Conservation (phyloP, 768 basidiomycete species). For the Strobilomyces confusus region DNA sequence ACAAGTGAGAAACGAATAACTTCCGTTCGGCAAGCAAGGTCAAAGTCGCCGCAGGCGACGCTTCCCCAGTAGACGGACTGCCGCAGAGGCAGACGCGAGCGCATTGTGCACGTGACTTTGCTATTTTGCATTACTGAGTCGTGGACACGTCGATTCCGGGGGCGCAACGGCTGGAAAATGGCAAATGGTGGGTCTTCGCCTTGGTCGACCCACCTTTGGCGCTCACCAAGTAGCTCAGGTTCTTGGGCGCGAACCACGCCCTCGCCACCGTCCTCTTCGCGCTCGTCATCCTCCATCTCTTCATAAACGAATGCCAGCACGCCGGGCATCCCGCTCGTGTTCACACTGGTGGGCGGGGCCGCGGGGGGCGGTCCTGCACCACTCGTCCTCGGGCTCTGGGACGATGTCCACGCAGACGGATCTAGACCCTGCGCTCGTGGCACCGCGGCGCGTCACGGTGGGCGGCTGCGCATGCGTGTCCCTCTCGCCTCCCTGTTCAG, state of each 20-base stretch:
- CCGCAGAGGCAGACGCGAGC: too few relatives aligned
- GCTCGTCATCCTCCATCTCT: not conserved
- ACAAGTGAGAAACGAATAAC: too few relatives aligned
- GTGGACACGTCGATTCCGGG: too few relatives aligned
- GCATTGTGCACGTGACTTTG: too few relatives aligned
- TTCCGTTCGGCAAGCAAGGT: too few relatives aligned
- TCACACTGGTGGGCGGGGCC: not conserved
- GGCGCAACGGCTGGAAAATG: too few relatives aligned
- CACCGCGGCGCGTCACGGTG: constrained; percentile 1
- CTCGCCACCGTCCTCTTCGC: constrained; percentile 19
- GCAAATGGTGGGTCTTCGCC: too few relatives aligned
- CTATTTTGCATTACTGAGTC: too few relatives aligned
- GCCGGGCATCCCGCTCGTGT: constrained; percentile 6
- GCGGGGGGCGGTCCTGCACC: not conserved
- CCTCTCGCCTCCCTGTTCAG: constrained; percentile 14
- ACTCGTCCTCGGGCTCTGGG: constrained; percentile 16
- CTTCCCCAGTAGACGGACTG: too few relatives aligned
- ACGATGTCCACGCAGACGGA: too few relatives aligned
- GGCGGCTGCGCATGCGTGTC: constrained; percentile 6
- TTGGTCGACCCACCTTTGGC: constrained; percentile 19
- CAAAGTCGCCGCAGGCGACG: too few relatives aligned
- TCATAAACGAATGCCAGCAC: not conserved
- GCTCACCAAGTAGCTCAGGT: constrained; percentile 28
- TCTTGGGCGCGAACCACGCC: constrained; percentile 24
- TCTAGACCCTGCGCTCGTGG: constrained; percentile 11